A percentile compares a stretch with the other conserved stretches of the same genome.
Conservation (phyloP, 176 grass and related monocot genomes). For the Avena insularis region DNA sequence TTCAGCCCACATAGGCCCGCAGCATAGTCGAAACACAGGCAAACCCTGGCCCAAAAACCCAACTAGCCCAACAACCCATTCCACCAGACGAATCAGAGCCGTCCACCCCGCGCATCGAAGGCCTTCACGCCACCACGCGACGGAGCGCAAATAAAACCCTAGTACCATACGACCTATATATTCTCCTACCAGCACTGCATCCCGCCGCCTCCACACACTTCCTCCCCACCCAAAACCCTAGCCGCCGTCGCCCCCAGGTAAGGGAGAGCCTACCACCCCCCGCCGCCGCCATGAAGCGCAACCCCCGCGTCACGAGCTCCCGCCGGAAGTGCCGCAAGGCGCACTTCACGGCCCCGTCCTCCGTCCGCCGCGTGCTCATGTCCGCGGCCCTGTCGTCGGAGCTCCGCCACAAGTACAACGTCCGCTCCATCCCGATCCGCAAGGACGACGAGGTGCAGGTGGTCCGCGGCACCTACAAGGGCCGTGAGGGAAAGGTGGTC, state of each 20-base stretch:
- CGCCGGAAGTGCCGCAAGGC: conserved; percentile 96
- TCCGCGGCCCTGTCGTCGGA: conserved; percentile 82
- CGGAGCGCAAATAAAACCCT: conserved; percentile 2
- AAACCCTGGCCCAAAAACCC: neutral
- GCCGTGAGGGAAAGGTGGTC: conserved; percentile 94
- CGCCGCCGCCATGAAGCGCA: conserved; percentile 70
- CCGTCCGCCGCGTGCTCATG: conserved; percentile 90
- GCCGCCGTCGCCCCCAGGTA: conserved; percentile 36
- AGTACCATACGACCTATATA: conserved; percentile 10
- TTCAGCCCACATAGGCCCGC: no score
- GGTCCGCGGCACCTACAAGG: conserved; percentile 91
- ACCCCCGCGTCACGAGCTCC: conserved; percentile 86
- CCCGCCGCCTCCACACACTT: conserved; percentile 16
- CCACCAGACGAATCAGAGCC: neutral
- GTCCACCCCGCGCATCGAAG: conserved; percentile 37
- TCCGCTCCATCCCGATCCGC: conserved; percentile 84
- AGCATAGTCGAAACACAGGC: no score
- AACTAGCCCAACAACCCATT: conserved; percentile 11
- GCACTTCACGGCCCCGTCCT: conserved; percentile 94
- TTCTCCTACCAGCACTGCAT: neutral
- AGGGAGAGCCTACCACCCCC: neutral
- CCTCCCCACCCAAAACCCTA: conserved; percentile 39
- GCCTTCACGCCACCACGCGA: neutral
- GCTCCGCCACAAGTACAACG: conserved; percentile 94
- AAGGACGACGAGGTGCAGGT: conserved; percentile 98